Evolutionary conservation across 75 land plant genomes (phyloP).

Genomic region (Picea sitchensis): DNA sequence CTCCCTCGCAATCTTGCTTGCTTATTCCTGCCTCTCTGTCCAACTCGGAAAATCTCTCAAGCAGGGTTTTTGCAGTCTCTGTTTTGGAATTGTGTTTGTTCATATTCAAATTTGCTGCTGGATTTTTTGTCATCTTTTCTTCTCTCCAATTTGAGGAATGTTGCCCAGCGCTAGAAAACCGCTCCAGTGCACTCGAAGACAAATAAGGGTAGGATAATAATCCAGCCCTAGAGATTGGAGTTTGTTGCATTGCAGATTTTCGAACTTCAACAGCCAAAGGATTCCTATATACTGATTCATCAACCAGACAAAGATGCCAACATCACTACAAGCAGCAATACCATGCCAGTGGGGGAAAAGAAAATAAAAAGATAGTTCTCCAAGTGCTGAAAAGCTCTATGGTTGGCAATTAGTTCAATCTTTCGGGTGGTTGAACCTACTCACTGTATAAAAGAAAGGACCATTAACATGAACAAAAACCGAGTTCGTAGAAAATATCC

Average conservation of each 20-base stretch:
- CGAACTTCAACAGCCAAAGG: not conserved
- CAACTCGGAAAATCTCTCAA: conserved; percentile 38
- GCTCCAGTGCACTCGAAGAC: not conserved
- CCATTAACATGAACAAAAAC: not conserved
- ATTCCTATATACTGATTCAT: not conserved
- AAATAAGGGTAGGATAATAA: not conserved
- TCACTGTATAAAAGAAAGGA: not conserved
- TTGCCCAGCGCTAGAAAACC: conserved; percentile 15
- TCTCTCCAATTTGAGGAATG: conserved; percentile 17
- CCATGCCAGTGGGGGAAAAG: not conserved
- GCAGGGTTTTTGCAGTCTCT: conserved; percentile 21
- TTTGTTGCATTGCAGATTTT: not conserved
- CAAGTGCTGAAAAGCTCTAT: not conserved
- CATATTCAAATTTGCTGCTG: conserved; percentile 6
- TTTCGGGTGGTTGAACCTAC: no score
- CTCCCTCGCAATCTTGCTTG: conserved; percentile 12
- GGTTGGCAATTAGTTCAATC: not conserved
- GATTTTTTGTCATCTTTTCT: conserved; percentile 10
- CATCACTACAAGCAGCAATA: not conserved
- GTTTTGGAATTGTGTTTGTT: conserved; percentile 2
- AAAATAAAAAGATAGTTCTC: not conserved
- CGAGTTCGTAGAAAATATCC: not conserved
- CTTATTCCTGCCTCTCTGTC: conserved; percentile 25
- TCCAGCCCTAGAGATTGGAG: not conserved
- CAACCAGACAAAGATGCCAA: not conserved